Base-by-base conservation (phyloP, 2,329 filamentous ascomycete species). In the Sporothrix sp. region DNA sequence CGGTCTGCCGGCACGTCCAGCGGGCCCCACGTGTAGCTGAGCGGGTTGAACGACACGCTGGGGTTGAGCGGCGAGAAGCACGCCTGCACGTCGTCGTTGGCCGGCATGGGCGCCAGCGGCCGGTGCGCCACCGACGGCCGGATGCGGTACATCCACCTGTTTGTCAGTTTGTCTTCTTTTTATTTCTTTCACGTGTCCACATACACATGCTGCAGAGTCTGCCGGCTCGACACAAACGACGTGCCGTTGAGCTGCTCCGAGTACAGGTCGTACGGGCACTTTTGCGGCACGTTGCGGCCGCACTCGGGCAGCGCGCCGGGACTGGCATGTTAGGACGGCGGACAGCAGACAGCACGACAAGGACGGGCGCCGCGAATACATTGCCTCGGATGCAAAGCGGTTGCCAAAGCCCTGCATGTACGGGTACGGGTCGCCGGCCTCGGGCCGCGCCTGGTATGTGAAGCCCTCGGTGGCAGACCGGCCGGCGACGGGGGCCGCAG, bases 331-430 rank as follows among this genome's bases (percentile, higher is more conserved):
- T 28, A 28, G 25, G 25, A 28, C 25, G 25, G 10, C n/a, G 25
- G 6, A 28, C 25, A 28, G 5, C 25, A 28, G 10, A n/a, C n/a
- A n/a, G n/a, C n/a, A n/a, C n/a, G n/a, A n/a, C n/a, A n/a, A n/a
- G n/a, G n/a, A n/a, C n/a, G n/a, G n/a, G n/a, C n/a, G n/a, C n/a
- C n/a, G n/a, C n/a, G 25, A 28, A 23, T 40, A 48, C 43, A 73
- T 62, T n/a, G 67, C 68, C 54, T 73, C 69, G 11, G 70, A 71
- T 49, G 66, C 65, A 52, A 71, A 71, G n/a, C 64, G 58, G 58
- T 79, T 81, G 27, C 71, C 71, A 57, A 78, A 79, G 14, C 76
- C 77, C 25, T 69, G 60, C 71, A 77, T 72, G 57, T 81, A 81
- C 65, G 72, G 51, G 44, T 80, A 62, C 64, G 74, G 60, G 69